phyloP scores from a whole-genome alignment of 805 yeast genomes.

The Ogataea neopini region DNA sequence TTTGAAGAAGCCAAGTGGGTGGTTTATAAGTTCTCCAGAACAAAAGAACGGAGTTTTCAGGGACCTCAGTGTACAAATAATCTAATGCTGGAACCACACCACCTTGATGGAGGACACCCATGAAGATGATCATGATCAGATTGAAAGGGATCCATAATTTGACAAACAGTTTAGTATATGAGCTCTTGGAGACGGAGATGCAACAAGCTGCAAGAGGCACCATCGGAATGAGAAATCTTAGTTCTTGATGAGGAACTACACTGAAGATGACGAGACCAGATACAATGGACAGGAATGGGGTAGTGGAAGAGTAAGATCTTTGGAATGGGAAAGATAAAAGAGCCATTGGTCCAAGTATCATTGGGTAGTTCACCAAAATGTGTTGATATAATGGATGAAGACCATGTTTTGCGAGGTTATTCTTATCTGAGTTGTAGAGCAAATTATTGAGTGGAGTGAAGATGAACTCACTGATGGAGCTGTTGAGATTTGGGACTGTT shows the following conservation, averaged over 20 bases:
- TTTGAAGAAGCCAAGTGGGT: slow-evolving; percentile 73
- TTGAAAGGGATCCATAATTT: slow-evolving; percentile 68
- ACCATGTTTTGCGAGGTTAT: slow-evolving; percentile 77
- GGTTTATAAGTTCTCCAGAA: slow-evolving; percentile 98
- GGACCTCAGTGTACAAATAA: slow-evolving; percentile 31
- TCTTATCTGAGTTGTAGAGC: slow-evolving; percentile 58
- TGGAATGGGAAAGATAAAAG: slow-evolving; percentile 44
- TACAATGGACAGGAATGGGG: slow-evolving; percentile 58
- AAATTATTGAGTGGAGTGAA: slow-evolving; percentile 80
- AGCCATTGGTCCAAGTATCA: slow-evolving; percentile 76
- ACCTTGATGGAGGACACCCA: slow-evolving; percentile 88
- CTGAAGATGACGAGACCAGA: slow-evolving; percentile 70
- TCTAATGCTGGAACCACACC: slow-evolving; percentile 76
- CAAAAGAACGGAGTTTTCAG: slow-evolving; percentile 44
- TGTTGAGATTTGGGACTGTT: slow-evolving; percentile 2
- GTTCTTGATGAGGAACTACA: slow-evolving; percentile 85
- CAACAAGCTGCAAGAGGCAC: slow-evolving; percentile 70
- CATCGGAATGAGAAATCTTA: slow-evolving; percentile 80
- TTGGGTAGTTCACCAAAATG: slow-evolving; percentile 72
- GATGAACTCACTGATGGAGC: slow-evolving; percentile 34
- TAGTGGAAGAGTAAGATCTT: slow-evolving; percentile 44
- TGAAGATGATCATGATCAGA: slow-evolving; percentile 52
- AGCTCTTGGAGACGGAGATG: slow-evolving; percentile 29
- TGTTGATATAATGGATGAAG: slow-evolving; percentile 80
- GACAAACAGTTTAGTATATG: slow-evolving; percentile 28